Conservation (phyloP, 2,329 filamentous ascomycete genomes). For the Aspergillus carbonarius region DNA sequence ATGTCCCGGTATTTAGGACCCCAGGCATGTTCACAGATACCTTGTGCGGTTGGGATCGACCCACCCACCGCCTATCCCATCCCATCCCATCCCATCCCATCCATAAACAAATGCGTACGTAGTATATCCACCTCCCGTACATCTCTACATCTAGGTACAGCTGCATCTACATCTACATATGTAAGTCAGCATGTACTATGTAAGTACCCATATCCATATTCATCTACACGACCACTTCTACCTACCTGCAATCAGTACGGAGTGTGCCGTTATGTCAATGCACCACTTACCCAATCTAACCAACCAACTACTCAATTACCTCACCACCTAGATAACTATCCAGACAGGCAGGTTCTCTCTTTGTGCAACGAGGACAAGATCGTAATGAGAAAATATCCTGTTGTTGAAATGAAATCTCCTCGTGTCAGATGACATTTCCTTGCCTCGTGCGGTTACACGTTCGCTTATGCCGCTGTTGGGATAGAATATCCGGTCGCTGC, state of each 20-base stretch:
- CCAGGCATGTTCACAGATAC: slow-evolving; percentile 2
- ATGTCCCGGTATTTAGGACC: not conserved
- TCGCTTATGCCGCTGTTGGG: not conserved
- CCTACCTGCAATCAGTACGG: not conserved
- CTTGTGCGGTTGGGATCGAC: not conserved
- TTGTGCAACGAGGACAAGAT: not conserved
- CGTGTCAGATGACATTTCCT: slow-evolving; percentile 2
- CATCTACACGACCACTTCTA: not conserved
- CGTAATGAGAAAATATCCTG: too few relatives aligned
- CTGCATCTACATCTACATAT: not conserved
- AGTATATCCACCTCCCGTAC: not conserved
- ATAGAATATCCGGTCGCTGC: not conserved
- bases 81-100: not conserved
- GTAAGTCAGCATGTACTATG: not conserved
- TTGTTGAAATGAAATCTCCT: not conserved
- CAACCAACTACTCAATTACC: not conserved
- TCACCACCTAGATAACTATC: not conserved
- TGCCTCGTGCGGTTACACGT: not conserved
- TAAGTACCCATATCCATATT: not conserved
- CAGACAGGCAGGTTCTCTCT: not conserved
- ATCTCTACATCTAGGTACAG: not conserved
- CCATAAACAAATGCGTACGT: not conserved
- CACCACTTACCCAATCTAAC: too few relatives aligned
- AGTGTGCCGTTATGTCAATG: too few relatives aligned
- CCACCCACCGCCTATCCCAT: not conserved